Evolutionary conservation across 2,329 filamentous ascomycete genomes (phyloP).

Genomic region (Ophiocordyceps australis): DNA sequence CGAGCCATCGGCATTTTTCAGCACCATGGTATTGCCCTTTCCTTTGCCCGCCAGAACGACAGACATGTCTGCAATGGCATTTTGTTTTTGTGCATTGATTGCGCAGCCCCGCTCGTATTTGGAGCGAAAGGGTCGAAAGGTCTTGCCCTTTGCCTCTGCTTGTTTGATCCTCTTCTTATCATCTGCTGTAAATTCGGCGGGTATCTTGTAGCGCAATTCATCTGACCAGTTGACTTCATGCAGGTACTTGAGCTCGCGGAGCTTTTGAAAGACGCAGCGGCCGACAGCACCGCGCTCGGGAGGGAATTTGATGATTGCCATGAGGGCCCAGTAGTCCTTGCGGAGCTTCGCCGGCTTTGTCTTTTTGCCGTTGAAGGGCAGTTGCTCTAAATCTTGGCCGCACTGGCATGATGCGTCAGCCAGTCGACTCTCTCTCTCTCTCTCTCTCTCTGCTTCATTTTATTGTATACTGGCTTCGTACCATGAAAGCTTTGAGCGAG

Average conservation of each 20-base stretch:
- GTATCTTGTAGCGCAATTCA: constrained; percentile 21
- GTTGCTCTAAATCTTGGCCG: constrained; percentile 30
- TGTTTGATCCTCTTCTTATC: constrained; percentile 14
- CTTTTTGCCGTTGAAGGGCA: constrained; percentile 52
- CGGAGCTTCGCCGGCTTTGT: constrained; percentile 42
- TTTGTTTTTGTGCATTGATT: constrained; percentile 42
- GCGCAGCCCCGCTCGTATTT: constrained; percentile 26
- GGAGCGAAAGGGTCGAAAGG: constrained; percentile 15
- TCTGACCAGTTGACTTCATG: constrained; percentile 45
- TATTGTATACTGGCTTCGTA: too few relatives aligned
- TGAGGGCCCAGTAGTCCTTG: constrained; percentile 47
- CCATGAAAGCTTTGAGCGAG: constrained; percentile 27
- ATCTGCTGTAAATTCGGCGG: constrained; percentile 13
- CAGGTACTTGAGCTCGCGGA: constrained; percentile 43
- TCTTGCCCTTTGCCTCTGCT: constrained; percentile 11
- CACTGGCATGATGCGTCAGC: constrained; percentile 8
- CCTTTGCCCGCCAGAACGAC: constrained; percentile 33
- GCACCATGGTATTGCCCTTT: constrained; percentile 27
- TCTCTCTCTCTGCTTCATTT: constrained; percentile 23
- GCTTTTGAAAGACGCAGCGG: constrained; percentile 39
- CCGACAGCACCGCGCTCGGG: constrained; percentile 32
- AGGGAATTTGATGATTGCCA: constrained; percentile 41
- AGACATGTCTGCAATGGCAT: constrained; percentile 45
- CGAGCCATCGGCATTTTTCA: constrained; percentile 5
- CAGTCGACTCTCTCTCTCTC: background rate